Base-by-base conservation (phyloP, 768 basidiomycete species). In the Sistotremastrum niveocremeum region DNA sequence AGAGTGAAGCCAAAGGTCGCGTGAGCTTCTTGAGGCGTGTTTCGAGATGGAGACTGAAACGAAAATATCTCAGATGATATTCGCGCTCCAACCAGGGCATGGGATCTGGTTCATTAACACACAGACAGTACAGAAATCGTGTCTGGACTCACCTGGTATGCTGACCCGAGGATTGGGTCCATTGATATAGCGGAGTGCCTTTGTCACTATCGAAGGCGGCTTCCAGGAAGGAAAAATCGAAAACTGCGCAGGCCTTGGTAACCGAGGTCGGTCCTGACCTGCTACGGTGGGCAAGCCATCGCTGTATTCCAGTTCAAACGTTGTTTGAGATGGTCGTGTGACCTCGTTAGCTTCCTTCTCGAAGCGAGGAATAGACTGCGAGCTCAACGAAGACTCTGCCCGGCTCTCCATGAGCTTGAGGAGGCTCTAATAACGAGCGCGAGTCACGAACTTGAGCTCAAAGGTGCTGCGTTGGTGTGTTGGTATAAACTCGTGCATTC, bases 151-250 rank as follows among this genome's bases (percentile, higher is more conserved):
- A 71, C 67, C 72, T 60, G 67, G 68, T 57, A 61, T 74, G 54
- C 63, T 74, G 55, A 53, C 68, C 57, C 64, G 76, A 11, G 78
- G 79, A 35, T 73, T 60, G 1, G 81, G 83, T 4, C 83, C 83
- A 56, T 72, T 68, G 40, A 75, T 46, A 54, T 78, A 79, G 28
- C 52, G 44, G 6, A 56, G 32, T 8, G 29, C 12, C 31, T 48
- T 51, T 31, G 35, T 38, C n/a, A 43, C 34, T 11, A 30, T 42
- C 31, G 33, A 31, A 42, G 60, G 50, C 30, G 60, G 35, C 31
- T 20, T 20, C 20, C 44, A 49, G 33, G 33, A 9, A 10, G 40
- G 29, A 32, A 41, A 41, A 29, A 32, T 41, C 29, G 29, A 9
- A 30, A 6, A 32, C 33, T 20, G 9, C 9, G 40, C 10, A 41